Evolutionary conservation across 805 yeast species (phyloP).

Genomic region (Kluyveromyces lactis): DNA sequence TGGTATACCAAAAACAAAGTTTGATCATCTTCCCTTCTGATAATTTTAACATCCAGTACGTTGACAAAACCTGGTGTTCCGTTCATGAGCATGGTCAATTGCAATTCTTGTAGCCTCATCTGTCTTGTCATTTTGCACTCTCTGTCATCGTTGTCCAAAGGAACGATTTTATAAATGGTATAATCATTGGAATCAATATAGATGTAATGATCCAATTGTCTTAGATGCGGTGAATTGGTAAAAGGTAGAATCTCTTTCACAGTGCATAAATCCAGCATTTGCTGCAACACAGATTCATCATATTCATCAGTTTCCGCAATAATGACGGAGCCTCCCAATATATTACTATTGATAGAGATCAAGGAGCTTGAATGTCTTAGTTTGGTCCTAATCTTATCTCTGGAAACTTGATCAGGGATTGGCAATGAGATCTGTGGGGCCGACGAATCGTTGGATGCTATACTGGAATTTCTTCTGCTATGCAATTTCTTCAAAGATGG

Average conservation of each 20-base stretch:
- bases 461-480: slow-evolving; percentile 22
- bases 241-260: slow-evolving; percentile 3
- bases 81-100: slow-evolving; percentile 15
- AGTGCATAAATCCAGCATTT: slow-evolving; percentile 20
- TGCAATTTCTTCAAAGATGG: slow-evolving; percentile 25
- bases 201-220: slow-evolving; percentile 1
- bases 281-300: slow-evolving; percentile 20
- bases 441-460: slow-evolving; percentile 11
- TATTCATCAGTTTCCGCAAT: slow-evolving; percentile 14
- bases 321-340: slow-evolving; percentile 14
- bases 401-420: slow-evolving; percentile 45
- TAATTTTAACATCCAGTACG: slow-evolving; percentile 13
- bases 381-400: slow-evolving; percentile 46
- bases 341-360: slow-evolving; percentile 21
- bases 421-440: slow-evolving; percentile 45
- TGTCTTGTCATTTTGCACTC: slow-evolving; percentile 11
- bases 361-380: slow-evolving; percentile 35
- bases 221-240: not conserved
- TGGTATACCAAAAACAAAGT: slow-evolving; percentile 14
- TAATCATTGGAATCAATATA: slow-evolving; percentile 1
- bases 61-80: slow-evolving; percentile 26
- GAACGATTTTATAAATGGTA: slow-evolving; percentile 8
- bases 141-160: slow-evolving; percentile 9
- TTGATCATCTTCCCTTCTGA: slow-evolving; percentile 5
- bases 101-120: slow-evolving; percentile 22